Conservation (phyloP, 2,329 filamentous ascomycete genomes). For the Fusarium subglutinans region DNA sequence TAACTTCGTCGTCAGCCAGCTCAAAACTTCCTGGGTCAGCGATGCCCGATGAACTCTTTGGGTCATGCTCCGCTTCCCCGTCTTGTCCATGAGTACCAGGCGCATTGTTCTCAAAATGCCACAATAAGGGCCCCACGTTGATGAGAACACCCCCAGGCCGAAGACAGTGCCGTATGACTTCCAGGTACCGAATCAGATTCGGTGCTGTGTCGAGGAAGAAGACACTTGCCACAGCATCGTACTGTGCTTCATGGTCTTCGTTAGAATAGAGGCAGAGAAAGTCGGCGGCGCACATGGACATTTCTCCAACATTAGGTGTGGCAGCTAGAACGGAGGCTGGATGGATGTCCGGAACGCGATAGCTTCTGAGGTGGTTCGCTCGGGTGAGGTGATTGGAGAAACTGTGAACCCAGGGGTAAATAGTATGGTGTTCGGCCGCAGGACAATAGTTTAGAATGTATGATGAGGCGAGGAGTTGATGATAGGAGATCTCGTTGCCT, state of each 20-base stretch:
- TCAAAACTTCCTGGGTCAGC: constrained; percentile 92
- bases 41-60: constrained; percentile 70
- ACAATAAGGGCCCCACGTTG: constrained; percentile 90
- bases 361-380: constrained; percentile 76
- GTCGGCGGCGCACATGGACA: constrained; percentile 94
- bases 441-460: constrained; percentile 77
- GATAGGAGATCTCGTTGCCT: constrained; percentile 96
- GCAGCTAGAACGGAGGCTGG: constrained; percentile 65
- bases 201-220: constrained; percentile 99
- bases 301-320: constrained; percentile 62
- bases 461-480: constrained; percentile 88
- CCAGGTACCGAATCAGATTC: constrained; percentile 89
- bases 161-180: constrained; percentile 82
- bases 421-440: constrained; percentile 68
- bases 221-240: constrained; percentile 86
- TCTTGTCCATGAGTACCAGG: constrained; percentile 66
- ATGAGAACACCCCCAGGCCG: constrained; percentile 82
- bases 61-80: constrained; percentile 60
- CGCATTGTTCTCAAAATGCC: constrained; percentile 89
- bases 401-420: constrained; percentile 86
- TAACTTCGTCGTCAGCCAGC: constrained; percentile 87
- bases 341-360: constrained; percentile 83
- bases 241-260: constrained; percentile 67
- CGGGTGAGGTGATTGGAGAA: constrained; percentile 87
- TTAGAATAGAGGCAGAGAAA: constrained; percentile 87